Conservation (phyloP, 192 early-diverging fungal genomes). For the Linnemannia hyalina region DNA sequence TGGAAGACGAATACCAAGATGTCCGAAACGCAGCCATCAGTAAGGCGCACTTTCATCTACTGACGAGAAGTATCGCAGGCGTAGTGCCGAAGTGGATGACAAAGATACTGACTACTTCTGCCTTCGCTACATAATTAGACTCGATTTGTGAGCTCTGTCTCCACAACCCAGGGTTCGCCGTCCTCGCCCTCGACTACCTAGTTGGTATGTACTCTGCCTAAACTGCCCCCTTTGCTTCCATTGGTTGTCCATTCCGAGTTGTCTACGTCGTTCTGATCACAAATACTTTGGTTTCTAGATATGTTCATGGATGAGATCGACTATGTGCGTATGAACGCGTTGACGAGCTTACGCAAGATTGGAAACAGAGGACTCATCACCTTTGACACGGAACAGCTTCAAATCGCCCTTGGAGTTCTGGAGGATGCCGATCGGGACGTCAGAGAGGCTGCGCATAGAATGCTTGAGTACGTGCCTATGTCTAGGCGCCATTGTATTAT, state of each 20-base stretch:
- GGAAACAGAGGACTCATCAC: conserved; percentile 66
- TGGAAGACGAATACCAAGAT: conserved; percentile 94
- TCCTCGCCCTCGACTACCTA: conserved; percentile 82
- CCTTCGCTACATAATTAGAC: conserved; percentile 59
- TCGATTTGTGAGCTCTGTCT: conserved; percentile 85
- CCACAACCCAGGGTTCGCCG: conserved; percentile 76
- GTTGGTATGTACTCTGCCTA: conserved; percentile 66
- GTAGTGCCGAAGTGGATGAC: background rate
- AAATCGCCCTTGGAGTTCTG: conserved; percentile 80
- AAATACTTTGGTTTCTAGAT: conserved; percentile 60
- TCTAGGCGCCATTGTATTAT: background rate
- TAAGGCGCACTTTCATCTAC: conserved; percentile 40
- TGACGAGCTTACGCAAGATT: conserved; percentile 81
- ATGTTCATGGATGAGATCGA: conserved; percentile 99
- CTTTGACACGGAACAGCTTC: conserved; percentile 81
- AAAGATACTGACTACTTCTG: background rate
- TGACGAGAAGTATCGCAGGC: background rate
- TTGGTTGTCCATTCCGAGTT: background rate
- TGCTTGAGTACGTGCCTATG: conserved; percentile 70
- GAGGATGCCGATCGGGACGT: conserved; percentile 79
- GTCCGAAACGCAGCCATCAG: conserved; percentile 90
- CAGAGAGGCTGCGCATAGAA: conserved; percentile 77
- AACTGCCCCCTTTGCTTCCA: background rate
- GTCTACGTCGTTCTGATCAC: no score
- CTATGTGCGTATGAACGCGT: conserved; percentile 84